A percentile compares a stretch with the other conserved stretches of the same genome.
phyloP scores from a whole-genome alignment of 257 asterid genomes.

The Linderniella brevidens region DNA sequence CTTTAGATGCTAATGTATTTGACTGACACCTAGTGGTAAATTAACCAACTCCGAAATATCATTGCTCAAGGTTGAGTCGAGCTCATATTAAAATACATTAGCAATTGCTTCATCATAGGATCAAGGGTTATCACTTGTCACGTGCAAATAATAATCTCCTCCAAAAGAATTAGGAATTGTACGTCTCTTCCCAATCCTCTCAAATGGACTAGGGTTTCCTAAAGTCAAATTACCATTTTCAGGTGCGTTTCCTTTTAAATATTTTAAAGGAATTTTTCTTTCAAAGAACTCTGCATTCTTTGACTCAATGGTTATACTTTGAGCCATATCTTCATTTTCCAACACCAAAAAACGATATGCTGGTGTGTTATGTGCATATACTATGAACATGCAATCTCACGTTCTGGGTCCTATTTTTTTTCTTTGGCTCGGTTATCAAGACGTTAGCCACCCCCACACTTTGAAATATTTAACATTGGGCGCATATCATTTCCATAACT shows the following conservation, averaged over 20 bases:
- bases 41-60: no score
- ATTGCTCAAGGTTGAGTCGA: no score
- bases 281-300: conserved; percentile 6
- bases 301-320: background rate
- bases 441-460: conserved; percentile 7
- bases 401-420: background rate
- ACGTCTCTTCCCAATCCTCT: background rate
- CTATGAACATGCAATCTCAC: background rate
- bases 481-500: background rate
- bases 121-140: background rate
- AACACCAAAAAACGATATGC: background rate
- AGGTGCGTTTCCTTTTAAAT: background rate
- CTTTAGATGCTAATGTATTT: no score
- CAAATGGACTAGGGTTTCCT: background rate
- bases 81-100: no score
- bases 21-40: no score
- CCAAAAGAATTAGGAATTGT: background rate
- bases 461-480: background rate
- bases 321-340: background rate
- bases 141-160: background rate
- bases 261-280: background rate
- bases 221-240: background rate
- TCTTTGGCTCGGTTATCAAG: background rate
- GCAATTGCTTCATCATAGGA: background rate
- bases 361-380: background rate